These are phyloP conservation scores for Pichia sp. DNA, from an alignment of 1,139 yeast species.

Conservation along the genomic window DNA sequence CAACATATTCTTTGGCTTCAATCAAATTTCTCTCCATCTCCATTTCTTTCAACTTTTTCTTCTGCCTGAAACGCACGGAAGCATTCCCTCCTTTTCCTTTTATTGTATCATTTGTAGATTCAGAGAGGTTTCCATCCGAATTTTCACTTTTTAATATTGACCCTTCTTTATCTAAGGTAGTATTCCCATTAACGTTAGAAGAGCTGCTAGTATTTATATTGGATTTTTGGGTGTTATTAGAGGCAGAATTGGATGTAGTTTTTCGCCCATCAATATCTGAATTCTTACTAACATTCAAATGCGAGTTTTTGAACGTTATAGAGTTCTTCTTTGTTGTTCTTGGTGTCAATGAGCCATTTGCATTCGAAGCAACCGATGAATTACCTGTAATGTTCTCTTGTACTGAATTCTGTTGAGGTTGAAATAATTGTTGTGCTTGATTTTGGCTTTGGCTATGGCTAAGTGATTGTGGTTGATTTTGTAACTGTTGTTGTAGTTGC, in stretches of 20 bases:
- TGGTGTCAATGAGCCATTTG: neutral
- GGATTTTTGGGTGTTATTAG: neutral
- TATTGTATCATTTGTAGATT: conserved; percentile 39
- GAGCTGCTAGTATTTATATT: neutral
- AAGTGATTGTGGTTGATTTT: conserved; percentile 7
- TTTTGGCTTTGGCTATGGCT: neutral
- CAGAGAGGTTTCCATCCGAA: conserved; percentile 5
- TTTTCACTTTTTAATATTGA: neutral
- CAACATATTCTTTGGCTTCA: conserved; percentile 55
- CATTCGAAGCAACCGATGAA: neutral
- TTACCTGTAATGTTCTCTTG: neutral
- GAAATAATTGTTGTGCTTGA: neutral
- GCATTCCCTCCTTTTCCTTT: conserved; percentile 47
- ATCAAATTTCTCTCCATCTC: conserved; percentile 68
- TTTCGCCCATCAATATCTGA: conserved; percentile 6
- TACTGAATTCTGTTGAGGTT: neutral
- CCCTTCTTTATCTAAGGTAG: neutral
- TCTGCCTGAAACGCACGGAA: conserved; percentile 70
- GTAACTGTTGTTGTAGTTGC: conserved; percentile 12
- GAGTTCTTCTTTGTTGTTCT: neutral
- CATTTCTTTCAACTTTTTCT: conserved; percentile 76
- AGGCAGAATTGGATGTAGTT: neutral
- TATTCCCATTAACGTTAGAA: neutral
- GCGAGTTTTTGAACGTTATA: conserved; percentile 13
- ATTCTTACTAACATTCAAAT: conserved; percentile 8